Evolutionary conservation across 2,329 filamentous ascomycete genomes (phyloP).

Genomic region (Hypoxylon sp.): DNA sequence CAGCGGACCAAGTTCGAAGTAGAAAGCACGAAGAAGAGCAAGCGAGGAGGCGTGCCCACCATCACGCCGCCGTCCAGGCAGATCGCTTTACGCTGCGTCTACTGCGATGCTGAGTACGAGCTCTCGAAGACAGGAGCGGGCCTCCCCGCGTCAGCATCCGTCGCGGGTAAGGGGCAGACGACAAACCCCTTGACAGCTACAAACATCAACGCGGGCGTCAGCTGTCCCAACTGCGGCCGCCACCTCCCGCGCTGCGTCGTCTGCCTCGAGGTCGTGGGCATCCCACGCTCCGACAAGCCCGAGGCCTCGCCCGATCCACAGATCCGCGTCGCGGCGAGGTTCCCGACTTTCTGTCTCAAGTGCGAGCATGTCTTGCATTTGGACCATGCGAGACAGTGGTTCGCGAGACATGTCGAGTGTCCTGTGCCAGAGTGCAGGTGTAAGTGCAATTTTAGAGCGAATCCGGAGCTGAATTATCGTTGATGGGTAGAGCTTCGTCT

Average conservation of each 20-base stretch:
- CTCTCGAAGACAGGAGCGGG: conserved; percentile 58
- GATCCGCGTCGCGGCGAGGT: conserved; percentile 67
- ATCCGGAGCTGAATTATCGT: conserved; percentile 71
- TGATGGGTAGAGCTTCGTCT: conserved; percentile 42
- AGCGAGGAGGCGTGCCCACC: conserved; percentile 73
- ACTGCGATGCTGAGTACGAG: conserved; percentile 76
- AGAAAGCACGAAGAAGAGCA: conserved; percentile 79
- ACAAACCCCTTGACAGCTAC: conserved; percentile 72
- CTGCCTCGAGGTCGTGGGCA: conserved; percentile 76
- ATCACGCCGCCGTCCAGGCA: conserved; percentile 77
- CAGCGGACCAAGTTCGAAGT: conserved; percentile 84
- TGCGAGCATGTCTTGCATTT: conserved; percentile 79
- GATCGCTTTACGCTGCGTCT: conserved; percentile 81
- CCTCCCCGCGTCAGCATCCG: conserved; percentile 2
- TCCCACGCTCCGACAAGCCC: conserved; percentile 72
- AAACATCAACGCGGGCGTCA: conserved; percentile 72
- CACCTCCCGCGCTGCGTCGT: conserved; percentile 78
- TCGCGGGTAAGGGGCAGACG: conserved; percentile 38
- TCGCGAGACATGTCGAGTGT: conserved; percentile 74
- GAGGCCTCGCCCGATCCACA: conserved; percentile 66
- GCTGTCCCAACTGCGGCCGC: conserved; percentile 76
- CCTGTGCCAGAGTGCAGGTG: conserved; percentile 79
- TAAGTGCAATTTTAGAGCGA: conserved; percentile 73
- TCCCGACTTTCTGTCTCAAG: conserved; percentile 78
- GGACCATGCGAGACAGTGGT: conserved; percentile 78